A percentile compares a stretch with the other conserved stretches of the same genome.
These are phyloP conservation scores for Kwoniella bestiolae DNA, from an alignment of 768 basidiomycete species.

Conservation along the genomic window DNA sequence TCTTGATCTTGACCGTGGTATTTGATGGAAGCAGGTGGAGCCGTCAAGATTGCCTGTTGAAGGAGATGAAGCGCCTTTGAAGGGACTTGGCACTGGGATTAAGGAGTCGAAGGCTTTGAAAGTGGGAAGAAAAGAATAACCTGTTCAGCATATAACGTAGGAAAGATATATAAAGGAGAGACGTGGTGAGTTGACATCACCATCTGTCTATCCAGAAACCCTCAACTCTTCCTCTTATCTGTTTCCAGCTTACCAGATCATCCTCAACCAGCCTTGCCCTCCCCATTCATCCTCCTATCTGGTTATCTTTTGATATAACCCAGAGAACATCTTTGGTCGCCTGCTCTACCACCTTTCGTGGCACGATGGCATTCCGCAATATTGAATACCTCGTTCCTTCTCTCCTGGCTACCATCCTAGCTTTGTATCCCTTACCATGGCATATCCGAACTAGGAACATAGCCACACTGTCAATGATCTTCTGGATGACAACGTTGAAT, in stretches of 20 bases:
- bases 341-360: background rate
- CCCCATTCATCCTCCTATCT: background rate
- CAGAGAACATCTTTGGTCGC: background rate
- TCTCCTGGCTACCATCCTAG: constrained; percentile 38
- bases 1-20: background rate
- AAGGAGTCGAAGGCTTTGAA: background rate
- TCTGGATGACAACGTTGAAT: constrained; percentile 53
- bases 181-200: background rate
- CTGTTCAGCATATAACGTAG: background rate
- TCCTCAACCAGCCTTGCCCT: background rate
- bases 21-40: background rate
- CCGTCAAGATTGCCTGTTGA: background rate
- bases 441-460: constrained; percentile 54
- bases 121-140: background rate
- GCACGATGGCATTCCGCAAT: constrained; percentile 37
- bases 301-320: background rate
- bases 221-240: too few species aligned
- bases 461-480: constrained; percentile 51
- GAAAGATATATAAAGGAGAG: background rate
- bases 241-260: background rate
- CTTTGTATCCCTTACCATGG: constrained; percentile 53
- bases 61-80: background rate
- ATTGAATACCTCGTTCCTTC: constrained; percentile 40
- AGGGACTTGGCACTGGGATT: background rate
- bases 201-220: too few species aligned